phyloP scores from a whole-genome alignment of 1,139 yeast species.

The Scheffersomyces illinoinensis region DNA sequence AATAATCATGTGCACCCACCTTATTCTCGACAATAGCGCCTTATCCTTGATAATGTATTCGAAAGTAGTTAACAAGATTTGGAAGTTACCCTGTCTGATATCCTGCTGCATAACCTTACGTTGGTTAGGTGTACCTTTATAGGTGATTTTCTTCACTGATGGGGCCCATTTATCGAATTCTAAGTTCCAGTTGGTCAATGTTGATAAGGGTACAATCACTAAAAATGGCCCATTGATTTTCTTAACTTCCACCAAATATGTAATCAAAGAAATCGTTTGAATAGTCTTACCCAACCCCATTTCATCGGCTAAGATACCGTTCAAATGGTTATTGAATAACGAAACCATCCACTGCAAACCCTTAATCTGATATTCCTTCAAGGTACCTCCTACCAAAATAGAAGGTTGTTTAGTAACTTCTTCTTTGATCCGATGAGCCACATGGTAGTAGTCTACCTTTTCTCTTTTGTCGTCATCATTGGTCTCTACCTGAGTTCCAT shows the following conservation, averaged over 20 bases:
- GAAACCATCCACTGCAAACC: slow-evolving; percentile 99
- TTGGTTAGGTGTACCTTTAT: slow-evolving; percentile 73
- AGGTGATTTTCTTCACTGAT: slow-evolving; percentile 61
- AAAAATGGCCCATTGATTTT: slow-evolving; percentile 69
- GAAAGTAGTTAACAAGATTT: slow-evolving; percentile 74
- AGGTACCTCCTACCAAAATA: slow-evolving; percentile 77
- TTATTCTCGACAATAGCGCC: slow-evolving; percentile 62
- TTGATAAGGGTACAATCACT: slow-evolving; percentile 81
- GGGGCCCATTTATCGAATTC: slow-evolving; percentile 94
- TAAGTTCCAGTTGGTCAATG: slow-evolving; percentile 80
- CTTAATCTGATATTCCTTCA: slow-evolving; percentile 90
- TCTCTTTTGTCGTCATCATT: slow-evolving; percentile 52
- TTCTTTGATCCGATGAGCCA: slow-evolving; percentile 74
- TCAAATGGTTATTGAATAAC: slow-evolving; percentile 84
- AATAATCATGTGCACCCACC: slow-evolving; percentile 84
- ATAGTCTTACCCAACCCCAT: slow-evolving; percentile 92
- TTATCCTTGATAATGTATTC: slow-evolving; percentile 78
- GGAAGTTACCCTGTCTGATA: slow-evolving; percentile 67
- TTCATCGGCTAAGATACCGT: slow-evolving; percentile 94
- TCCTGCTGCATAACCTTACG: slow-evolving; percentile 66
- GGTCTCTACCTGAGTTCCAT: slow-evolving; percentile 27
- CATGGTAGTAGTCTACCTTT: slow-evolving; percentile 74
- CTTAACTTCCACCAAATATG: slow-evolving; percentile 72
- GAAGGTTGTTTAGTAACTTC: slow-evolving; percentile 64
- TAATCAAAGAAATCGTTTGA: slow-evolving; percentile 75